Conservation (phyloP, 2,329 filamentous ascomycete genomes). For the Aspergillus sp. region DNA sequence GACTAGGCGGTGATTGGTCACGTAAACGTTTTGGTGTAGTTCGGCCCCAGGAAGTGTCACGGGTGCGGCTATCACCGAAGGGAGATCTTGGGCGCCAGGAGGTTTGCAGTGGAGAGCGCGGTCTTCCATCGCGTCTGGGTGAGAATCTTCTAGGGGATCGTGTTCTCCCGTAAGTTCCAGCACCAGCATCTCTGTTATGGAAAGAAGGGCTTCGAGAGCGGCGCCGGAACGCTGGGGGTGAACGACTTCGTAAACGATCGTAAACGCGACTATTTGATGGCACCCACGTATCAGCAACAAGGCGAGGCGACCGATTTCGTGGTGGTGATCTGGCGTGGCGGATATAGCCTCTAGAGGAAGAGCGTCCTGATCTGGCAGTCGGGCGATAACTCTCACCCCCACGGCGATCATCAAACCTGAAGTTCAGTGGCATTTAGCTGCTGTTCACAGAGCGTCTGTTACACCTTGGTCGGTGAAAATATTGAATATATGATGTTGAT, state of each 20-base stretch:
- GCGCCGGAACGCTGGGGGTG: slow-evolving; percentile 35
- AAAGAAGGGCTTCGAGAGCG: slow-evolving; percentile 39
- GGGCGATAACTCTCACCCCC: slow-evolving; percentile 43
- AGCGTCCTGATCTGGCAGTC: slow-evolving; percentile 24
- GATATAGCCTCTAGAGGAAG: background rate
- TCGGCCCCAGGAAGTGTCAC: slow-evolving; percentile 25
- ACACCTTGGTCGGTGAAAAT: background rate
- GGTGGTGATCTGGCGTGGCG: slow-evolving; percentile 14
- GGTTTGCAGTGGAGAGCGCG: slow-evolving; percentile 31
- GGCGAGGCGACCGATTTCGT: slow-evolving; percentile 32
- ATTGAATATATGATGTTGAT: no score
- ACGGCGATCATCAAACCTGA: slow-evolving; percentile 36
- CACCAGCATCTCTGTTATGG: slow-evolving; percentile 29
- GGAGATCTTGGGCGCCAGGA: slow-evolving; percentile 39
- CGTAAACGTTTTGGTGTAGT: slow-evolving; percentile 30
- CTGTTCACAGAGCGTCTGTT: slow-evolving; percentile 4
- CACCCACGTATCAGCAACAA: slow-evolving; percentile 39
- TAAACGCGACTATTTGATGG: slow-evolving; percentile 29
- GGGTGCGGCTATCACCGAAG: slow-evolving; percentile 24
- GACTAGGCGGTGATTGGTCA: slow-evolving; percentile 31
- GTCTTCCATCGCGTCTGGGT: slow-evolving; percentile 34
- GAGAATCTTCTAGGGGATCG: slow-evolving; percentile 37
- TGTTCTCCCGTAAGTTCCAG: slow-evolving; percentile 26
- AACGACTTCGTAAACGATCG: slow-evolving; percentile 38
- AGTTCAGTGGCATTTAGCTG: background rate